phyloP scores from a whole-genome alignment of 306 rosid species.

The Malus domestica region DNA sequence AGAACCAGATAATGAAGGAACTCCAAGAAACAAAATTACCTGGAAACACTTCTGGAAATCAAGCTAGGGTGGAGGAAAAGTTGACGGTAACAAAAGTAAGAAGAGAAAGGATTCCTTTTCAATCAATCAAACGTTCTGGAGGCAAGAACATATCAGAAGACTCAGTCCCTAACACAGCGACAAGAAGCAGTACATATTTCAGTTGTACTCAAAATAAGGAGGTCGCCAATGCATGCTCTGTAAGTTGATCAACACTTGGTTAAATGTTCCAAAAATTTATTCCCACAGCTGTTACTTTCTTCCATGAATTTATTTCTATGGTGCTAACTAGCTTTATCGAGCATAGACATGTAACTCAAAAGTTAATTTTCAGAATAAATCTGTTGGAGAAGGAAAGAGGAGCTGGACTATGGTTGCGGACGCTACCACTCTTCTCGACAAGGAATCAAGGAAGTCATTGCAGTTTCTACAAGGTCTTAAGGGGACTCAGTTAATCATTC shows the following conservation, averaged over 20 bases:
- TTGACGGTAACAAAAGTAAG: constrained; percentile 18
- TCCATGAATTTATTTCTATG: not conserved
- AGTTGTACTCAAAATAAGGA: constrained; percentile 19
- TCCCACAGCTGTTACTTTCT: constrained; percentile 1
- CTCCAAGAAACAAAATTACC: constrained; percentile 26
- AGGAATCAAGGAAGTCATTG: constrained; percentile 71
- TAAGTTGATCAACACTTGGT: constrained; percentile 23
- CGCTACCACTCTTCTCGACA: constrained; percentile 61
- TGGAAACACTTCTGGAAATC: constrained; percentile 24
- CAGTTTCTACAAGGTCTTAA: constrained; percentile 77
- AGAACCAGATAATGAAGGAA: constrained; percentile 35
- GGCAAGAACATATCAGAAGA: constrained; percentile 25
- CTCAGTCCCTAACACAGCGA: constrained; percentile 27
- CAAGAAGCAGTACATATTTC: constrained; percentile 21
- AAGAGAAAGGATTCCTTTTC: constrained; percentile 49
- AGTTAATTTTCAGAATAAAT: constrained; percentile 36
- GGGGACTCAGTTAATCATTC: constrained; percentile 68
- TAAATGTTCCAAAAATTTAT: constrained; percentile 7
- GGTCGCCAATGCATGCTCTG: constrained; percentile 19
- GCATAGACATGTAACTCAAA: constrained; percentile 8
- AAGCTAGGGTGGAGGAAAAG: constrained; percentile 23
- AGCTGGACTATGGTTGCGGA: constrained; percentile 77
- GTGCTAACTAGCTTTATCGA: constrained; percentile 4
- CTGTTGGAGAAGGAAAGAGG: constrained; percentile 23
- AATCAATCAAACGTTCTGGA: constrained; percentile 26